Evolutionary conservation across 768 basidiomycete species (phyloP).

Genomic region (Amanita jacksonii): DNA sequence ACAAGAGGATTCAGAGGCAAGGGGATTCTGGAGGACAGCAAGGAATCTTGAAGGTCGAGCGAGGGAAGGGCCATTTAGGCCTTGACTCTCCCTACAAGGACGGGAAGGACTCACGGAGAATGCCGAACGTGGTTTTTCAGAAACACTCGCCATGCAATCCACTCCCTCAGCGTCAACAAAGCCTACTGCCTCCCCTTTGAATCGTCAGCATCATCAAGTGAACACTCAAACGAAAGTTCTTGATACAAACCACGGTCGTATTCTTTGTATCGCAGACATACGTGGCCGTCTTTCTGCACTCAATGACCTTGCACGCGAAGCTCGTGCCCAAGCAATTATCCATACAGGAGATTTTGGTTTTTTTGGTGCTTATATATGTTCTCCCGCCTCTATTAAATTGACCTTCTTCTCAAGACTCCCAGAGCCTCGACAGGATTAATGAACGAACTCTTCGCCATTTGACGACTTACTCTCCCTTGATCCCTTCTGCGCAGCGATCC

Average conservation of each 20-base stretch:
- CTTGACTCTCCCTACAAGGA: too few species aligned
- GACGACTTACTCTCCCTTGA: constrained; percentile 92
- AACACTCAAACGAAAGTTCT: constrained; percentile 76
- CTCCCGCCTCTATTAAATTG: constrained; percentile 3
- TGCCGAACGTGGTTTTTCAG: constrained; percentile 12
- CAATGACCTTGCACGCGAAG: constrained; percentile 84
- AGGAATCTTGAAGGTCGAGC: constrained; percentile 12
- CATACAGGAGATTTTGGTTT: constrained; percentile 99
- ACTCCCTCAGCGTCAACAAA: constrained; percentile 49
- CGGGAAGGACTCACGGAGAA: constrained; percentile 11
- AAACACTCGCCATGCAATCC: constrained; percentile 34
- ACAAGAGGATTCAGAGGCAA: constrained; percentile 36
- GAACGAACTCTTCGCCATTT: constrained; percentile 95
- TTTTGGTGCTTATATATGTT: constrained; percentile 50
- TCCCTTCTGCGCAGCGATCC: constrained; percentile 71
- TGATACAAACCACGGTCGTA: constrained; percentile 71
- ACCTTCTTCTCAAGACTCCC: constrained; percentile 40
- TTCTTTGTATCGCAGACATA: constrained; percentile 94
- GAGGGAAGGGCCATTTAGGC: constrained; percentile 12
- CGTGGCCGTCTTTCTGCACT: constrained; percentile 80
- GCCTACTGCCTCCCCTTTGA: constrained; percentile 47
- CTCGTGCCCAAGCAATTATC: constrained; percentile 85
- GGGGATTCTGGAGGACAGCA: constrained; percentile 24
- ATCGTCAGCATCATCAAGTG: constrained; percentile 34
- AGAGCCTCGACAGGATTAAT: constrained; percentile 81